Conservation (phyloP, 2,329 filamentous ascomycete genomes). For the Venturia pyrina region DNA sequence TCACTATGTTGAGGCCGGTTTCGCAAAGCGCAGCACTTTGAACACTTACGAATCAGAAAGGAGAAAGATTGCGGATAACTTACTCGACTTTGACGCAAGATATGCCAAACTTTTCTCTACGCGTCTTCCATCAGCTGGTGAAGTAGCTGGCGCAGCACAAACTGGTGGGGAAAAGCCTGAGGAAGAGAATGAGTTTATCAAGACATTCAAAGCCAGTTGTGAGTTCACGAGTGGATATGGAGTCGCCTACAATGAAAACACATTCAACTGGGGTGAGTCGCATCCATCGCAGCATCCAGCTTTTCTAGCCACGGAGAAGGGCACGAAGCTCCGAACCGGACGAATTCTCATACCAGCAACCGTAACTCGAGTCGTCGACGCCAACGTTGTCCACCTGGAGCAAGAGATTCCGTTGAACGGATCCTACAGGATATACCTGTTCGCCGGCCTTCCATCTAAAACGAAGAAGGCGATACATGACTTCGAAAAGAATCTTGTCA, state of each 20-base stretch:
- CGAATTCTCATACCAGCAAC: slow-evolving; percentile 67
- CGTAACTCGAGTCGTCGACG: slow-evolving; percentile 78
- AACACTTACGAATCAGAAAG: slow-evolving; percentile 76
- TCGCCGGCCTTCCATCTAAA: slow-evolving; percentile 57
- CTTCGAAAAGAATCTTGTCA: slow-evolving; percentile 54
- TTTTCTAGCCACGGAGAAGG: slow-evolving; percentile 42
- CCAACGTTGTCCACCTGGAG: slow-evolving; percentile 82
- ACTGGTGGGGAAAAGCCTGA: slow-evolving; percentile 17
- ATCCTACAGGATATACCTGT: slow-evolving; percentile 76
- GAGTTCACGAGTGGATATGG: slow-evolving; percentile 91
- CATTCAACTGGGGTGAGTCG: slow-evolving; percentile 68
- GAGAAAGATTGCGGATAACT: slow-evolving; percentile 71
- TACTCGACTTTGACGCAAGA: slow-evolving; percentile 77
- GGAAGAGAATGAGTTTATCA: slow-evolving; percentile 71
- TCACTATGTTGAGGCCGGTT: slow-evolving; percentile 75
- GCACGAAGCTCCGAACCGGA: slow-evolving; percentile 58
- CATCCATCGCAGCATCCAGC: slow-evolving; percentile 63
- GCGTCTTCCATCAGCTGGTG: slow-evolving; percentile 59
- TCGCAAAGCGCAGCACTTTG: slow-evolving; percentile 64
- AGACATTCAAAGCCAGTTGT: slow-evolving; percentile 82
- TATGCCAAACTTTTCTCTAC: slow-evolving; percentile 87
- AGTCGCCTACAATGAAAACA: slow-evolving; percentile 72
- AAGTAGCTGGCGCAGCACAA: slow-evolving; percentile 50
- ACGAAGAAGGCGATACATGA: slow-evolving; percentile 58
- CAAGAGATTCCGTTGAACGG: slow-evolving; percentile 85